Conservation (phyloP, 176 grass and related monocot species). For the Cenchrus americanus region DNA sequence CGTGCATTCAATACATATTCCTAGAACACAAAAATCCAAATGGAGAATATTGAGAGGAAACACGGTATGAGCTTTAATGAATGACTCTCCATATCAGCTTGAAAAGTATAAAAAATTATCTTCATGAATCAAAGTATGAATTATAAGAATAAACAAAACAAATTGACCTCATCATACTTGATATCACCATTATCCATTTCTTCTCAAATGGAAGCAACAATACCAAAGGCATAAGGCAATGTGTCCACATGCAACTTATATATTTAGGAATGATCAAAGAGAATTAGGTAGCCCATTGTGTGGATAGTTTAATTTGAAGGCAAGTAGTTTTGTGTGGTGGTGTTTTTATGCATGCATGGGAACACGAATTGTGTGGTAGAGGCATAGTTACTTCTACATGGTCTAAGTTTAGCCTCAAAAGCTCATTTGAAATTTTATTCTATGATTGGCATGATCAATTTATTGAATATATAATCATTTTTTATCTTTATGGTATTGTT, state of each 20-base stretch:
- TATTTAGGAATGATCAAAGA: background rate
- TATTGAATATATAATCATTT: too few species aligned
- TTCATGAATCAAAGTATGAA: background rate
- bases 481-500: too few species aligned
- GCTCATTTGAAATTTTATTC: too few species aligned
- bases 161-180: constrained; percentile 68
- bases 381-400: too few species aligned
- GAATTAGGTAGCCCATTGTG: background rate
- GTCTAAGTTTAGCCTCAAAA: too few species aligned
- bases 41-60: background rate
- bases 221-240: constrained; percentile 22
- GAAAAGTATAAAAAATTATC: background rate
- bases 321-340: background rate
- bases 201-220: background rate
- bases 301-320: constrained; percentile 9
- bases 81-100: background rate
- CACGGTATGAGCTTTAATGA: background rate
- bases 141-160: background rate
- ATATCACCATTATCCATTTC: constrained; percentile 34
- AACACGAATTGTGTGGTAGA: background rate
- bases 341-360: constrained; percentile 17
- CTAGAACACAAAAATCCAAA: constrained; percentile 16
- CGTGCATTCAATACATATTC: constrained; percentile 61
- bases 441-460: too few species aligned
- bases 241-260: too few species aligned